Base-by-base conservation (phyloP, 768 basidiomycete species). In the Inosperma sp. region DNA sequence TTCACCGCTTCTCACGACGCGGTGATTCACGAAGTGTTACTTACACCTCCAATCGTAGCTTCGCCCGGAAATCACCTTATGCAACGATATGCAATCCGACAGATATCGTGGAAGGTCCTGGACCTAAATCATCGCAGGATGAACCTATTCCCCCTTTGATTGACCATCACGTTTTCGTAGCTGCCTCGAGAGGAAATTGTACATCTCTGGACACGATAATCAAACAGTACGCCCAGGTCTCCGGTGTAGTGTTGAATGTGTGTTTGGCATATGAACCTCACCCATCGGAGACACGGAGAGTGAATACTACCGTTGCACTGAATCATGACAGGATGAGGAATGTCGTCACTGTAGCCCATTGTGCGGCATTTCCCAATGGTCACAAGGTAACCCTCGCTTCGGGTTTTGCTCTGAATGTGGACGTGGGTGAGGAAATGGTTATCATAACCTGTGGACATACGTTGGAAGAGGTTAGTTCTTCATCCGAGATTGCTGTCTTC, bases 381-480 rank as follows among this genome's bases (percentile, higher is more conserved):
- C 67, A 75, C 55, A 76, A 76, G 61, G 64, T 84, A 21, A 70
- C 73, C 3, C 60, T 82, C 10, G 79, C 75, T 34, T 81, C 81
- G 14, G 83, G 79, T 2, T 85, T 86, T 62, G 75, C 72, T 5
- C 56, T 86, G 43, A 68, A 75, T 51, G 56, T 51, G 48, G 60
- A 41, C 54, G 61, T 39, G 49, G 61, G 48, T 52, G 61, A 43
- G 7, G 65, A 71, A 49, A 58, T 68, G 7, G 54, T 79, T 13
- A 58, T 84, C 29, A 52, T 82, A 19, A 79, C 79, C 9, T 85
- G 83, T 57, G 79, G 77, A 6, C 84, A 85, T 61, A 82, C 83
- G 2, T 61, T 86, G 22, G 78, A 84, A 64, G 76, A 82, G 77
- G 82, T 74, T 58, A 59, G 68, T 42, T 44, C 3, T 16, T 42